Percentiles rank a stretch among this genome's conserved stretches.
Conservation (phyloP, 345 rosid genomes). For the Pistacia integerrima region DNA sequence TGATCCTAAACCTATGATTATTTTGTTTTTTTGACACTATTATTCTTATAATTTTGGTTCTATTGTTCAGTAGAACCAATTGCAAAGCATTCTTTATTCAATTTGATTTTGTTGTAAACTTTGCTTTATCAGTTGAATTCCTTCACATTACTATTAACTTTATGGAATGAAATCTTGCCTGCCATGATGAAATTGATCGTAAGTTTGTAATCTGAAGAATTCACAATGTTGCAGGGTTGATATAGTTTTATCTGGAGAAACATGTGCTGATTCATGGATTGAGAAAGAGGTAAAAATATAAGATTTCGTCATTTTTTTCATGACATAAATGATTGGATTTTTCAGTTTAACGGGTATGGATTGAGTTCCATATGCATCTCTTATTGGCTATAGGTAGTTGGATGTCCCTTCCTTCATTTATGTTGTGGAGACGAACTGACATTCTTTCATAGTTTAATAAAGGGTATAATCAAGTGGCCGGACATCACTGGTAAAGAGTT, state of each 20-base stretch:
- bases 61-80: background rate
- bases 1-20: constrained; percentile 10
- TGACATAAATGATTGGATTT: background rate
- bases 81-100: background rate
- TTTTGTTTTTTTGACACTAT: background rate
- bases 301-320: background rate
- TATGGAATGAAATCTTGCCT: constrained; percentile 6
- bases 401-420: background rate
- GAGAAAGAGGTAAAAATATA: constrained; percentile 68
- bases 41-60: background rate
- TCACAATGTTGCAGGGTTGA: constrained; percentile 64
- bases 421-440: background rate
- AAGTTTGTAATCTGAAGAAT: constrained; percentile 18
- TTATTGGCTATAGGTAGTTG: background rate
- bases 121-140: no score
- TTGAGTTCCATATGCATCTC: background rate
- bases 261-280: constrained; percentile 92
- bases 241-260: constrained; percentile 70
- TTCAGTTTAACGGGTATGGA: background rate
- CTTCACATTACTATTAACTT: background rate
- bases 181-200: background rate
- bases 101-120: no score
- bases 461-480: no score
- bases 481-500: background rate
- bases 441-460: no score